A percentile compares a stretch with the other conserved stretches of the same genome.
phyloP scores from a whole-genome alignment of 768 basidiomycete species.

The Hericium erinaceus region DNA sequence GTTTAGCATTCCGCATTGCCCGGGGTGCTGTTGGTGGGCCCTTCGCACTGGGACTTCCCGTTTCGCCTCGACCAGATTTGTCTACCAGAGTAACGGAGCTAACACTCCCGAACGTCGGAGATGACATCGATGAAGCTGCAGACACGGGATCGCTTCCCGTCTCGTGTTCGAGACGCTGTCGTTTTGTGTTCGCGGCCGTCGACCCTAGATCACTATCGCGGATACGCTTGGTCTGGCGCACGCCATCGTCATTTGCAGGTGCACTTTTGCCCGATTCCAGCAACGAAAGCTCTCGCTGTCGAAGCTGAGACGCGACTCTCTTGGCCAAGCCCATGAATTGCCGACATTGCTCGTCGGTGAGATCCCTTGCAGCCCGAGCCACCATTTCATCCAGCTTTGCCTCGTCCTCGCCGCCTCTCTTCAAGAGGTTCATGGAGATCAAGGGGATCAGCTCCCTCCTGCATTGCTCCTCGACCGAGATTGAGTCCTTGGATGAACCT shows the following conservation, averaged over 20 bases:
- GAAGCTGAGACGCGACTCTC: not conserved
- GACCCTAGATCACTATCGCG: not conserved
- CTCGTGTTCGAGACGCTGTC: not conserved
- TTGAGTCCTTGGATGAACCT: too few relatives aligned
- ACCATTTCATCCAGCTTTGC: not conserved
- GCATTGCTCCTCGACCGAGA: too few relatives aligned
- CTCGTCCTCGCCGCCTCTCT: not conserved
- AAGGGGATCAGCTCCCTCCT: too few relatives aligned
- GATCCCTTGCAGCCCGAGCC: not conserved
- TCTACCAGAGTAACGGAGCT: not conserved
- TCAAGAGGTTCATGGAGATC: not conserved
- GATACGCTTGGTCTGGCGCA: not conserved
- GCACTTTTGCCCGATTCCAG: too few relatives aligned
- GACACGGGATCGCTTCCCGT: too few relatives aligned
- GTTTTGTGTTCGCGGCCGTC: not conserved
- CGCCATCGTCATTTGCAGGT: too few relatives aligned
- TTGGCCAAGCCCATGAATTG: not conserved
- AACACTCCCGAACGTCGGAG: not conserved
- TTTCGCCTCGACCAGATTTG: not conserved
- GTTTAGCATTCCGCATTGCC: not conserved
- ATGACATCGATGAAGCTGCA: too few relatives aligned
- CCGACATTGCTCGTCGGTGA: not conserved
- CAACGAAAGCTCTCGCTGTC: not conserved
- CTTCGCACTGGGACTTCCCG: not conserved
- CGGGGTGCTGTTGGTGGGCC: not conserved